Evolutionary conservation across 2,329 filamentous ascomycete genomes (phyloP), one percentile per base, ranked within the genome.

Genomic region (Geosmithia flava): DNA sequence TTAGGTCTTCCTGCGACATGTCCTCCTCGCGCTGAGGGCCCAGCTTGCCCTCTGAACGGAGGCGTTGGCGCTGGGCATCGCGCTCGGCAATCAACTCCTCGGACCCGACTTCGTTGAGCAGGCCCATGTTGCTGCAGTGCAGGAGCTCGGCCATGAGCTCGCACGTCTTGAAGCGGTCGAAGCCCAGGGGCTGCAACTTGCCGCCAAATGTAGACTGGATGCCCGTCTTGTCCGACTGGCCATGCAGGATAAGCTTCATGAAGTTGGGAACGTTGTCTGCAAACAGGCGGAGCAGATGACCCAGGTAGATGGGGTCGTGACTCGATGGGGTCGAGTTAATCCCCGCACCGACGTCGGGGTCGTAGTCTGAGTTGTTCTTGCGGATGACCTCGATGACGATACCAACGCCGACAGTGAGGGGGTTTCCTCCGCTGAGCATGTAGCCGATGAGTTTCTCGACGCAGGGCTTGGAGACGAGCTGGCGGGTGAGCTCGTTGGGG

Each of bases 301-400:
- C 93, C 0, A 98, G 78, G 60, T 97, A 98, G 56, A 98, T 98
- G 3, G 93, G 93, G 59, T 98, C 93, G 47, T 85, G 82, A 54
- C 81, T 85, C 1, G 89, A 91, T 0, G 91, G 91, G 48, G 83
- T 73, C 2, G 85, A 79, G 54, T 86, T 86, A 27, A 86, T 80
- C 50, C 89, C 87, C 45, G 85, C 81, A 52, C 90, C 82, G 56
- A 90, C 86, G 56, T 97, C 93, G 1, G 93, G 84, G 56, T 98
- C 93, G 62, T 98, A 98, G 65, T 98, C 93, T 0, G 93, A 97
- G 63, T 98, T 98, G 67, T 98, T 98, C 70, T 98, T 98, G 51
- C 93, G 80, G 62, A 98, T 98, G 44, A 98, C 93, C 67, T 98
- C 93, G 53, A 98, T 98, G 33, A 98, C 80, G 58, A 97, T 96